Base-by-base conservation (phyloP, 1,284 basidiomycete species). In the Anthracocystis panici-leucophaei region DNA sequence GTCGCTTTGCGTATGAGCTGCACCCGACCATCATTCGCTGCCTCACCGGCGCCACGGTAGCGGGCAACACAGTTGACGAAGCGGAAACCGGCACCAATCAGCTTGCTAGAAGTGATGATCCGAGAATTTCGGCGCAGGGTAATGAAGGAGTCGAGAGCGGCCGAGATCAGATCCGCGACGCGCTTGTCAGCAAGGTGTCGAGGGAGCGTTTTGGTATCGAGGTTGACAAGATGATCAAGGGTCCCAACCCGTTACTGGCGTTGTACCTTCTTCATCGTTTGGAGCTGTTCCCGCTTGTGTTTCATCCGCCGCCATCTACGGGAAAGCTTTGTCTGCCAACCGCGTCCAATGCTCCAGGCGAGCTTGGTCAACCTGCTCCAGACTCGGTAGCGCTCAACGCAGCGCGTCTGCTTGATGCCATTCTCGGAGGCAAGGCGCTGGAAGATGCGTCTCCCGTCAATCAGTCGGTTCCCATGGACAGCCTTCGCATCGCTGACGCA, bases 1-100 rank as follows among this genome's bases (percentile, higher is more conserved):
- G 92, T 79, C 89, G 97, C 31, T 94, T 95, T 83, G 91, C 91
- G 11, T 97, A 96, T 80, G 86, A 88, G 16, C 88, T 99, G 62
- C 91, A 92, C n/a, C 86, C 88, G 0, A 91, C 92, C 57, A 88
- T 97, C 27, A 86, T 76, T 12, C 66, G 72, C 33, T 79, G 77
- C 45, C 57, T 82, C 11, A 62, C 63, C 0, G 80, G 66, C 1
- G 38, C 55, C 11, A 58, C 52, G 18, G n/a, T 60, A 3, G 21
- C 41, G 3, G 65, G 58, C 40, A 10, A 27, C 10, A 25, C 56
- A 5, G 42, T 44, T 4, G 59, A 54, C 0, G 64, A 69, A 6
- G 46, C 38, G 18, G 57, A 73, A 3, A 31, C 40, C 11, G 44
- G 42, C 8, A 40, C 49, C 4, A 33, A 25, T 27, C 59, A 58